phyloP scores from a whole-genome alignment of 345 rosid genomes.

The Corchorus capsularis region DNA sequence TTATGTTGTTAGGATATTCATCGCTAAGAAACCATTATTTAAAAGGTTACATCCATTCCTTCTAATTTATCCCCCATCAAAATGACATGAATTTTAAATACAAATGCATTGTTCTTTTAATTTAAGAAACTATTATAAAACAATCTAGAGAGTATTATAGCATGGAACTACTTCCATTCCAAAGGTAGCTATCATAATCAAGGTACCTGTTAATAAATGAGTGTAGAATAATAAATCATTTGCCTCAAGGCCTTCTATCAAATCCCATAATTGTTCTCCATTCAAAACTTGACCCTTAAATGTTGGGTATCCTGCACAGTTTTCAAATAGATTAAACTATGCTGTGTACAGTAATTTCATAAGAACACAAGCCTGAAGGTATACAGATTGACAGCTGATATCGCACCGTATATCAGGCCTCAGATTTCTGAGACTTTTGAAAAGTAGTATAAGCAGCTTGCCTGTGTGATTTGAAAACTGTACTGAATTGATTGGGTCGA shows the following conservation, averaged over 20 bases:
- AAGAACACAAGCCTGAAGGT: slow-evolving; percentile 30
- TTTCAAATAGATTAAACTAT: slow-evolving; percentile 22
- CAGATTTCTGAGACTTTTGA: slow-evolving; percentile 38
- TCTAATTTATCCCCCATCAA: not conserved
- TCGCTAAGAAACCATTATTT: slow-evolving; percentile 8
- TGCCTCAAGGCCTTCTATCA: slow-evolving; percentile 90
- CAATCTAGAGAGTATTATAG: not conserved
- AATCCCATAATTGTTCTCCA: slow-evolving; percentile 82
- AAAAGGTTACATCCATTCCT: not conserved
- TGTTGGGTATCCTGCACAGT: slow-evolving; percentile 81
- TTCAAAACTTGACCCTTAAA: slow-evolving; percentile 95
- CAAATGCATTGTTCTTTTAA: not conserved
- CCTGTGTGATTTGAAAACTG: slow-evolving; percentile 99
- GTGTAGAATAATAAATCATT: slow-evolving; percentile 82
- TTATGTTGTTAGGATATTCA: too few relatives aligned
- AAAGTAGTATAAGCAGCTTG: slow-evolving; percentile 46
- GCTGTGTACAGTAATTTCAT: not conserved
- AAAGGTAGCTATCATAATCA: slow-evolving; percentile 12
- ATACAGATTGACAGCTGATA: slow-evolving; percentile 37
- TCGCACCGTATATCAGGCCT: slow-evolving; percentile 39
- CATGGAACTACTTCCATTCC: not conserved
- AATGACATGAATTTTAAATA: not conserved
- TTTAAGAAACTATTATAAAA: not conserved
- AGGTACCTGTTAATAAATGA: slow-evolving; percentile 86
- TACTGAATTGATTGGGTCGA: slow-evolving; percentile 95